Evolutionary conservation across 2,329 filamentous ascomycete genomes (phyloP), one percentile per base, ranked within the genome.

Genomic region (Xylaria multiplex): DNA sequence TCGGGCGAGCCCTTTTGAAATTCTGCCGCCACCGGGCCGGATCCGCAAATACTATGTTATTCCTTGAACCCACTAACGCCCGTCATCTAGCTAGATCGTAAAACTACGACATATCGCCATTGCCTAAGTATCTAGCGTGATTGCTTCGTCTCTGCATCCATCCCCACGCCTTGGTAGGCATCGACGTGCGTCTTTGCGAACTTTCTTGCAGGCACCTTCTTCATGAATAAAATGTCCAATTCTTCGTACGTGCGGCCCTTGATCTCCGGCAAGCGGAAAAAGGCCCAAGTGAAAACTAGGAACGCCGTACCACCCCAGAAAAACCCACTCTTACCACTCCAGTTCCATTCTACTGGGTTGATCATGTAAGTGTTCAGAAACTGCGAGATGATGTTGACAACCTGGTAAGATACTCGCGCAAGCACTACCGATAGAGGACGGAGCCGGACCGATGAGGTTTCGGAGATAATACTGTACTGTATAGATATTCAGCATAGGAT

Each of bases 181-280:
- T 80, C 76, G 1, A 80, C 78, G 7, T 78, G 73, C 1, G 75
- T 77, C 30, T 59, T 69, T 1, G 76, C 65, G 59, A 81, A 84
- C 40, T 81, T 77, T 6, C 81, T 76, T 2, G 81, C 79, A 2
- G 78, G 67, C 3, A 80, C 74, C 42, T 71, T 74, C n/a, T 75
- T 75, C 48, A 81, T 79, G 72, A 88, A 88, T 48, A 88, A 71
- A 11, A 83, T 77, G 59, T 87, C 85, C 1, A 88, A 77, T 74
- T 87, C 84, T 69, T 84, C 83, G 52, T 85, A 82, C 0, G 82
- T 84, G 24, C 83, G 79, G 2, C 79, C 82, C 48, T 82, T 82
- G 0, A 84, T 82, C 74, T 88, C 86, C 5, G 84, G 84, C 7
- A 86, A 74, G 22, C 81, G 83, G 71, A 84, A 85, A 69, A 78